These are phyloP conservation scores for Pleurotus ostreatus DNA, from an alignment of 768 basidiomycete species.

Conservation along the genomic window DNA sequence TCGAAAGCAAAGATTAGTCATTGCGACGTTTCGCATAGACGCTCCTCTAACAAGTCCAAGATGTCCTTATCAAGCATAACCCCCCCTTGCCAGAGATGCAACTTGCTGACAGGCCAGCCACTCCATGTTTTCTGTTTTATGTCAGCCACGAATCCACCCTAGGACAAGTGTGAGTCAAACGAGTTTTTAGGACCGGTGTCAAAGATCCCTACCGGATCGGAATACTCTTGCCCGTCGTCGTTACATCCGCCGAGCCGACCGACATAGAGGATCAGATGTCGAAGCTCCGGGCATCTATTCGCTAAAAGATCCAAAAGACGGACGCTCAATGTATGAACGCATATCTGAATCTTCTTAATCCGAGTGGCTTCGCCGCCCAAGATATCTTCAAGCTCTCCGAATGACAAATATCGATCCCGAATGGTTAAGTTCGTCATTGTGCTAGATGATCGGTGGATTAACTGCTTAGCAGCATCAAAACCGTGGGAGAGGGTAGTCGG, in stretches of 20 bases:
- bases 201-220: conserved; percentile 8
- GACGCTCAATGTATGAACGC: conserved; percentile 26
- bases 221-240: conserved; percentile 9
- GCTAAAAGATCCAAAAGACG: conserved; percentile 31
- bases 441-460: conserved; percentile 25
- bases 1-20: no score
- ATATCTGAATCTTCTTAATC: conserved; percentile 28
- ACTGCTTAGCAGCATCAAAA: conserved; percentile 27
- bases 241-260: conserved; percentile 16
- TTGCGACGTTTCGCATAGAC: no score
- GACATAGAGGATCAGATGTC: conserved; percentile 26
- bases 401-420: conserved; percentile 35
- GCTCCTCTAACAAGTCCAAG: no score
- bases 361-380: conserved; percentile 14
- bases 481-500: conserved; percentile 31
- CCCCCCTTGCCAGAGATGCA: conserved; percentile 34
- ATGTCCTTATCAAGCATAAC: conserved; percentile 23
- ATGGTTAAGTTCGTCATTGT: conserved; percentile 32
- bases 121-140: conserved; percentile 24
- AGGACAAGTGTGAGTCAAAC: conserved; percentile 1
- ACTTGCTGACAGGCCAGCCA: conserved; percentile 31
- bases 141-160: conserved; percentile 21
- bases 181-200: not conserved
- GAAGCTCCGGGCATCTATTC: conserved; percentile 24
- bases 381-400: conserved; percentile 26